Evolutionary conservation across 1,139 yeast species (phyloP), one percentile per base, ranked within the genome.

Genomic region (Pichia sp.): DNA sequence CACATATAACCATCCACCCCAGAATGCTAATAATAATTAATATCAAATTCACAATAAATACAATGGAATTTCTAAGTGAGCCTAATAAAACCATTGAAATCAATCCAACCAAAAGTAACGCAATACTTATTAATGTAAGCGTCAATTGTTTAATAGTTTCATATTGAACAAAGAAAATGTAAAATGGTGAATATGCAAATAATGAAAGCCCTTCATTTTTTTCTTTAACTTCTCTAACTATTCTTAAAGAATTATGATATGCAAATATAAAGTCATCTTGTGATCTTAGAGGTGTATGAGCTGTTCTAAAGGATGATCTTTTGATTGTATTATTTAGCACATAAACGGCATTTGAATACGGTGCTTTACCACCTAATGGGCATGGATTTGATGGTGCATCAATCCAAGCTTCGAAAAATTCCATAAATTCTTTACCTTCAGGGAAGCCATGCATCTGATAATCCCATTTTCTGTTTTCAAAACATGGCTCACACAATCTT

Each of bases 351-450:
- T 68, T 63, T 1, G 84, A 72, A 56, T 89, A 91, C 0, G 97
- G 95, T 0, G 97, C 97, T 55, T 85, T 83, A 1, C 98, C 98
- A 4, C 96, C 97, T 24, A 91, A 67, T 1, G 97, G 96, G 61
- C 98, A 91, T 3, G 93, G 88, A 53, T 86, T 94, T 44, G 95
- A 83, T 2, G 79, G 79, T 1, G 85, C 64, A 33, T 78, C 70
- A 24, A 91, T 85, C 98, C 98, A 91, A 35, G 81, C 76, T 21
- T 75, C 62, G 57, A 87, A 82, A 55, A 70, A 87, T 37, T 66
- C 66, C 78, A 85, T 76, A 54, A 91, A 91, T 0, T 70, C 69
- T 15, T 54, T 59, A 16, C 80, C 84, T 50, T 76, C 77, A 0
- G 98, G 98, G 54, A 91, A 77, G 0, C 93, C 96, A 10, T 72